Evolutionary conservation across 495 filamentous ascomycete genomes (phyloP).

Genomic region (Neurospora terricola): DNA sequence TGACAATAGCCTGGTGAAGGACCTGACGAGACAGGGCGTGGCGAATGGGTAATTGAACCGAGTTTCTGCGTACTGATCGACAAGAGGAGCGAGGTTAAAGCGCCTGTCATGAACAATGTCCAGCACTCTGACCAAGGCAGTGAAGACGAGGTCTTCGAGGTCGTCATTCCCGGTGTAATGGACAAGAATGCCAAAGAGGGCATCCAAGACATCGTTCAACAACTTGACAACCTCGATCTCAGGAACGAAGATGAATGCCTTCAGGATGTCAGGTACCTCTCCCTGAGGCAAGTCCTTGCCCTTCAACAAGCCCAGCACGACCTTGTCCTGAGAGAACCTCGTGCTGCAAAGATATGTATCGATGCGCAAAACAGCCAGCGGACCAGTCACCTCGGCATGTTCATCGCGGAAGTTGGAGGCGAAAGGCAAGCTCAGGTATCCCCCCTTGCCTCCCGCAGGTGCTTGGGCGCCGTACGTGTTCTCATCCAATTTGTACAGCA

Average conservation of each 20-base stretch:
- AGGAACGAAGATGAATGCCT: conserved; percentile 81
- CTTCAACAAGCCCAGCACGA: conserved; percentile 69
- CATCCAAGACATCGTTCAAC: conserved; percentile 79
- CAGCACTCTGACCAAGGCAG: conserved; percentile 76
- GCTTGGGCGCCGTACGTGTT: conserved; percentile 50
- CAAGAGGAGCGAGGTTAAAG: conserved; percentile 81
- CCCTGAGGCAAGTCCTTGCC: conserved; percentile 69
- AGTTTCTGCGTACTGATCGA: conserved; percentile 83
- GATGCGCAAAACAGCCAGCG: conserved; percentile 62
- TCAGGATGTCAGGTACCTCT: conserved; percentile 62
- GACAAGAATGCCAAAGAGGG: conserved; percentile 81
- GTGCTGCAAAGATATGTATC: conserved; percentile 94
- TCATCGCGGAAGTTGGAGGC: conserved; percentile 53
- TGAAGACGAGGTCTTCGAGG: conserved; percentile 87
- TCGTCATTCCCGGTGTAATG: conserved; percentile 84
- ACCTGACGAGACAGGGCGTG: conserved; percentile 80
- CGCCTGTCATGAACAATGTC: conserved; percentile 90
- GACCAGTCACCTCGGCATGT: conserved; percentile 66
- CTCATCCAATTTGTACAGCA: conserved; percentile 87
- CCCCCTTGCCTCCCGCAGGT: conserved; percentile 52
- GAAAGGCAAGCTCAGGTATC: conserved; percentile 79
- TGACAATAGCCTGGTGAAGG: conserved; percentile 70
- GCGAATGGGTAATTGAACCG: conserved; percentile 91
- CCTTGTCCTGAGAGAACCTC: conserved; percentile 85
- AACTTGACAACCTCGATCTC: conserved; percentile 98